Conservation (phyloP, 2,329 filamentous ascomycete species). For the Penicillium sp. region DNA sequence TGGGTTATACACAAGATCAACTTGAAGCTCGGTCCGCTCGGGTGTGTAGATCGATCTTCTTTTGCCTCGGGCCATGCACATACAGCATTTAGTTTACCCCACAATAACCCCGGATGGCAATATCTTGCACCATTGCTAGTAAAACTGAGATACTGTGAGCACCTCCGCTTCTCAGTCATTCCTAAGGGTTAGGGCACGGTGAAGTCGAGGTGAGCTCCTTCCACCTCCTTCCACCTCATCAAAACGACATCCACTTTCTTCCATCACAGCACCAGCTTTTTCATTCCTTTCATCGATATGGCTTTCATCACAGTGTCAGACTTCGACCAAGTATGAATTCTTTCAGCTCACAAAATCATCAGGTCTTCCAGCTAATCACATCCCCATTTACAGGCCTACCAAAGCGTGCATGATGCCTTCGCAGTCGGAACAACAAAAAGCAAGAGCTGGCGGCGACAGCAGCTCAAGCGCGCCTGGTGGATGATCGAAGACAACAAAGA, state of each 20-base stretch:
- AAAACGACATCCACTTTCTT: background rate
- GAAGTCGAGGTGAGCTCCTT: background rate
- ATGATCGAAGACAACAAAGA: constrained; percentile 27
- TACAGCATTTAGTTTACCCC: background rate
- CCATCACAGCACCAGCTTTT: background rate
- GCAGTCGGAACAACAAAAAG: constrained; percentile 17
- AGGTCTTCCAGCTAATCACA: background rate
- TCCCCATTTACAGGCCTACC: constrained; percentile 19
- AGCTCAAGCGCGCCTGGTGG: constrained; percentile 26
- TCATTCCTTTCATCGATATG: constrained; percentile 6
- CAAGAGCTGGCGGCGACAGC: constrained; percentile 21
- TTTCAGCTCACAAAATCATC: no score
- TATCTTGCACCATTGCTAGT: background rate
- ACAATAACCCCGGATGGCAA: background rate
- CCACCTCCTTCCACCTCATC: background rate
- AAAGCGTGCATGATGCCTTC: constrained; percentile 16
- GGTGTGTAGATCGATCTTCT: background rate
- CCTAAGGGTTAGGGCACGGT: no score
- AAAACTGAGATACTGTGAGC: no score
- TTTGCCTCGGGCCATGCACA: background rate
- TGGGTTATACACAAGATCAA: no score
- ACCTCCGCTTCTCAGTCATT: no score
- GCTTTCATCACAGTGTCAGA: constrained; percentile 18
- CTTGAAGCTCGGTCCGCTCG: background rate
- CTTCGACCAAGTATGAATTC: constrained; percentile 17